phyloP scores from a whole-genome alignment of 164 flowering plant species.

The Vitis amurensis region DNA sequence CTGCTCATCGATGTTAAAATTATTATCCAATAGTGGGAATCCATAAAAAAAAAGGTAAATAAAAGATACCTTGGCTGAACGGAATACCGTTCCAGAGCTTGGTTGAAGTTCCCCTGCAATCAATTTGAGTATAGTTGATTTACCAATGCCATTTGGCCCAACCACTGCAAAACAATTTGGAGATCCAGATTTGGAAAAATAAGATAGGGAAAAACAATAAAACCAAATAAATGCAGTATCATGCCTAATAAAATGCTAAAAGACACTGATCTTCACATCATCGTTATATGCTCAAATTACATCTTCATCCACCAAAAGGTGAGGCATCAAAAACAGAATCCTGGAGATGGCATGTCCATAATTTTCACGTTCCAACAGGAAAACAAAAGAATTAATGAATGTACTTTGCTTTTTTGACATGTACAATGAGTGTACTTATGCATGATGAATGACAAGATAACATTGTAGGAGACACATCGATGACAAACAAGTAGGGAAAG shows the following conservation, averaged over 20 bases:
- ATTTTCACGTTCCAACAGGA: not conserved
- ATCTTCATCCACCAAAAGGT: not conserved
- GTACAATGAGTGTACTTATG: too few relatives aligned
- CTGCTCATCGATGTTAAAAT: not conserved
- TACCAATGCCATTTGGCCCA: constrained; percentile 98
- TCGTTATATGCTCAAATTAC: not conserved
- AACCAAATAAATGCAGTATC: not conserved
- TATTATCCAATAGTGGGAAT: not conserved
- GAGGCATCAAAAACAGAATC: not conserved
- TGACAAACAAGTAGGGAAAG: not conserved
- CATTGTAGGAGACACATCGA: not conserved
- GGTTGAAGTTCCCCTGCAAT: constrained; percentile 98
- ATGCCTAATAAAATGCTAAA: not conserved
- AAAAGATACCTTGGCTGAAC: constrained; percentile 86
- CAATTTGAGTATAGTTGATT: constrained; percentile 93
- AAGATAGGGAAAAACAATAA: not conserved
- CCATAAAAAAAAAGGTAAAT: not conserved
- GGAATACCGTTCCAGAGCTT: constrained; percentile 94
- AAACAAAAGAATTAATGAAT: not conserved
- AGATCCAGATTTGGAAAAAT: not conserved
- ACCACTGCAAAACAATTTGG: constrained; percentile 65
- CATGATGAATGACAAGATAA: too few relatives aligned
- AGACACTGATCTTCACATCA: not conserved
- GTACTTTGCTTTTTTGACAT: too few relatives aligned
- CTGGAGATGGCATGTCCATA: not conserved